phyloP scores from a whole-genome alignment of 202 grass and related monocot genomes.

The Elaeis oleifera region DNA sequence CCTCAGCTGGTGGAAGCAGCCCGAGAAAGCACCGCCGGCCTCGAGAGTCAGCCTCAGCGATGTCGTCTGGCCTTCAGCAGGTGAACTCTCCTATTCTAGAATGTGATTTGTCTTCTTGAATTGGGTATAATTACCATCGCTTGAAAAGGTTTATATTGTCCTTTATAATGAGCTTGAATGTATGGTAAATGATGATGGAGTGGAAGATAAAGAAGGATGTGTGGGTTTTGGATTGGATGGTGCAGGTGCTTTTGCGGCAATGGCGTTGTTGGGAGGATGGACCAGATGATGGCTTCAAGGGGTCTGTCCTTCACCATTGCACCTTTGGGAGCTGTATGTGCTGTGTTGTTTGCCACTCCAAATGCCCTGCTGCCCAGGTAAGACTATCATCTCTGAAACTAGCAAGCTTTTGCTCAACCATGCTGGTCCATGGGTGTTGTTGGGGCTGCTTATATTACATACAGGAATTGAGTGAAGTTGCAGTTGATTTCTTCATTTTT shows the following conservation, averaged over 20 bases:
- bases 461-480: no score
- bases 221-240: background rate
- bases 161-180: background rate
- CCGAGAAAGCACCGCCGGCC: slow-evolving; percentile 10
- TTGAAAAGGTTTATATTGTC: no score
- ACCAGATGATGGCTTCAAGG: slow-evolving; percentile 66
- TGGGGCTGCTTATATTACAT: no score
- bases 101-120: background rate
- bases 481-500: no score
- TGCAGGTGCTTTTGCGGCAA: slow-evolving; percentile 78
- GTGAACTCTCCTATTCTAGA: slow-evolving; percentile 16
- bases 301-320: slow-evolving; percentile 68
- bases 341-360: slow-evolving; percentile 64
- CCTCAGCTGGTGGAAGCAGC: slow-evolving; percentile 14
- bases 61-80: slow-evolving; percentile 82
- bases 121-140: background rate
- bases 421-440: no score
- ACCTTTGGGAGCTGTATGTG: slow-evolving; percentile 74
- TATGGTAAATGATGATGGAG: no score
- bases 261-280: slow-evolving; percentile 66
- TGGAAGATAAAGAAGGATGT: background rate
- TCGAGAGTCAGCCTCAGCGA: slow-evolving; percentile 53
- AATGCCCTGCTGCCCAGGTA: slow-evolving; percentile 63
- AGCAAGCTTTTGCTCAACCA: background rate
- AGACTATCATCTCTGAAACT: background rate